These are phyloP conservation scores for Paralagenidium karlingii DNA, from an alignment of 352 stramenopile species.

Conservation along the genomic window DNA sequence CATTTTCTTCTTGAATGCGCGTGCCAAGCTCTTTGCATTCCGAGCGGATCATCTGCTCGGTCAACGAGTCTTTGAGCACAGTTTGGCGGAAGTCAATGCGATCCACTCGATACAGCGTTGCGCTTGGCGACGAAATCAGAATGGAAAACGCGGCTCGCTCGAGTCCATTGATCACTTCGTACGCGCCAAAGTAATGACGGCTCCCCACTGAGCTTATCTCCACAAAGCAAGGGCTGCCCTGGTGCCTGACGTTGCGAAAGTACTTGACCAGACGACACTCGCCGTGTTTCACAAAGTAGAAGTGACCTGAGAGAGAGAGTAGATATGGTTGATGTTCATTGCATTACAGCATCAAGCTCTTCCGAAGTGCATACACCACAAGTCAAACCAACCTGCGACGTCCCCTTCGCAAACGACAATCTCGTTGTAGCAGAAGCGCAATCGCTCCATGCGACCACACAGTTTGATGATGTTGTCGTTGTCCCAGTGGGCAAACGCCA, in stretches of 20 bases:
- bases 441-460: conserved; percentile 44
- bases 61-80: conserved; percentile 34
- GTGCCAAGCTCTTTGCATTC: conserved; percentile 23
- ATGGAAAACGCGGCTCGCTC: conserved; percentile 33
- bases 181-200: conserved; percentile 50
- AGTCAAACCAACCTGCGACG: conserved; percentile 24
- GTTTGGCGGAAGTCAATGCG: conserved; percentile 56
- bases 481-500: conserved; percentile 48
- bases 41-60: conserved; percentile 25
- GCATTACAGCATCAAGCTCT: neutral
- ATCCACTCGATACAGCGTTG: conserved; percentile 48
- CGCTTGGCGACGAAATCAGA: conserved; percentile 41
- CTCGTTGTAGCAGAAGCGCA: conserved; percentile 53
- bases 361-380: neutral
- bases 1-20: conserved; percentile 22
- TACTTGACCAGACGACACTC: conserved; percentile 51
- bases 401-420: conserved; percentile 37
- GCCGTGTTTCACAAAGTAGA: conserved; percentile 55
- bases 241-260: conserved; percentile 9
- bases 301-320: conserved; percentile 16
- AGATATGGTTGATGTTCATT: neutral
- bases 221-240: conserved; percentile 17
- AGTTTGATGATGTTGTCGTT: conserved; percentile 39
- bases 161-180: conserved; percentile 26
- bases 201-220: conserved; percentile 41